phyloP scores from a whole-genome alignment of 352 stramenopile genomes.

The Nothophytophthora sp. region DNA sequence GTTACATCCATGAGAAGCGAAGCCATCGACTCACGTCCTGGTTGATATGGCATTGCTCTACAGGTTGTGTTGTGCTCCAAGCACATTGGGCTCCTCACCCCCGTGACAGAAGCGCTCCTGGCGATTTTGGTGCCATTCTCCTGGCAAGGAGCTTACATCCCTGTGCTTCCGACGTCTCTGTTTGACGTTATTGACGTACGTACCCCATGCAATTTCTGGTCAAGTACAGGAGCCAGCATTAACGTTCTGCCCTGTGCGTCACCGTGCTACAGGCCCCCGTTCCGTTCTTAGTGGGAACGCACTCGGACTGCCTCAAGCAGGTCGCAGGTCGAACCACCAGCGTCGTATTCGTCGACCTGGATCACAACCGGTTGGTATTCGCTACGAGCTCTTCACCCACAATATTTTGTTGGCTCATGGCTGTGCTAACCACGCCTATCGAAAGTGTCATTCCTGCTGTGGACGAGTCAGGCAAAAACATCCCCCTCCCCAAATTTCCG shows the following conservation, averaged over 20 bases:
- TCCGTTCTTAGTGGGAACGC: constrained; percentile 93
- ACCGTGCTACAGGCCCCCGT: constrained; percentile 77
- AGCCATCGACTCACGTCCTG: background rate
- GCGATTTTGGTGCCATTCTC: constrained; percentile 93
- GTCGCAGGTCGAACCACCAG: constrained; percentile 62
- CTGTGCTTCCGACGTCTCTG: constrained; percentile 91
- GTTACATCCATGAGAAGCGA: background rate
- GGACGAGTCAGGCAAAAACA: constrained; percentile 60
- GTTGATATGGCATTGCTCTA: background rate
- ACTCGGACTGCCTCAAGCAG: constrained; percentile 79
- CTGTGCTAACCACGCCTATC: background rate
- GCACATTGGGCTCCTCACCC: constrained; percentile 88
- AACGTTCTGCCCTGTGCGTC: background rate
- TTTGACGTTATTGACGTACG: constrained; percentile 93
- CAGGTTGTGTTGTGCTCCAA: constrained; percentile 93
- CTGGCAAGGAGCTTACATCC: constrained; percentile 95
- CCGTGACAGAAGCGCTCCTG: constrained; percentile 91
- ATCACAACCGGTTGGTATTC: constrained; percentile 85
- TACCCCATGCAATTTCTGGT: background rate
- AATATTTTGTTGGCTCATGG: background rate
- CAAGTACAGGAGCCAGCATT: background rate
- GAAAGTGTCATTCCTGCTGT: constrained; percentile 71
- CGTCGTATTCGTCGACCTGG: constrained; percentile 95
- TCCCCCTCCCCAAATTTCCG: constrained; percentile 70
- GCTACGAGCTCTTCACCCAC: background rate